phyloP scores from a whole-genome alignment of 176 grass and related monocot genomes.

The Oryza rufipogon region DNA sequence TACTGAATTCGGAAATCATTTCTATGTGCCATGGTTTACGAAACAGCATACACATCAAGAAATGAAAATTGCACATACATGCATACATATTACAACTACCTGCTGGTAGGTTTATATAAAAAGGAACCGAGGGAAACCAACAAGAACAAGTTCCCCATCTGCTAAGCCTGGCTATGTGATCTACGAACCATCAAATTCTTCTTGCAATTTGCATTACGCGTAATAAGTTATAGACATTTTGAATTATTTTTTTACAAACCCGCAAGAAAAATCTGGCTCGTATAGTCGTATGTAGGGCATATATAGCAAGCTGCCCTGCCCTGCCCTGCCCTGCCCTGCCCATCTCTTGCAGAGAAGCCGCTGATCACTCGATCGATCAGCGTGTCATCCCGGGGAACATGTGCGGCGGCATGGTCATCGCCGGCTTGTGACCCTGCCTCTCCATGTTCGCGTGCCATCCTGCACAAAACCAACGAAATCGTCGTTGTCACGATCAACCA shows the following conservation, averaged over 20 bases:
- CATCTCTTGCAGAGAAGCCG: background rate
- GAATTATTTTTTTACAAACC: background rate
- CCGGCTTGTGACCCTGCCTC: slow-evolving; percentile 42
- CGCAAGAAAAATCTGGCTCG: background rate
- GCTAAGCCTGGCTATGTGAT: background rate
- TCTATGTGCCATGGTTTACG: no score
- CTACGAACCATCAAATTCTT: background rate
- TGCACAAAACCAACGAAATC: background rate
- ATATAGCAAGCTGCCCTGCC: no score
- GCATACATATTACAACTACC: no score
- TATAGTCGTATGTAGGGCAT: background rate
- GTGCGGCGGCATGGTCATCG: slow-evolving; percentile 48
- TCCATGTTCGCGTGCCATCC: slow-evolving; percentile 65
- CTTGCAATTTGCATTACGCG: background rate
- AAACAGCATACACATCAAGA: no score
- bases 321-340: background rate
- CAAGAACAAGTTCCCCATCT: background rate
- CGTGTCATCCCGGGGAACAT: slow-evolving; percentile 51
- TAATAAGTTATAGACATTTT: background rate
- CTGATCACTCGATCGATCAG: background rate
- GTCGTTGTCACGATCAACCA: no score
- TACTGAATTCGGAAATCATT: no score
- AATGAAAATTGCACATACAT: no score
- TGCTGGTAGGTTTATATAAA: no score
- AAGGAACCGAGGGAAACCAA: no score